Base-by-base conservation (phyloP, 192 early-diverging fungal genomes). In the Coemansia asiatica region DNA sequence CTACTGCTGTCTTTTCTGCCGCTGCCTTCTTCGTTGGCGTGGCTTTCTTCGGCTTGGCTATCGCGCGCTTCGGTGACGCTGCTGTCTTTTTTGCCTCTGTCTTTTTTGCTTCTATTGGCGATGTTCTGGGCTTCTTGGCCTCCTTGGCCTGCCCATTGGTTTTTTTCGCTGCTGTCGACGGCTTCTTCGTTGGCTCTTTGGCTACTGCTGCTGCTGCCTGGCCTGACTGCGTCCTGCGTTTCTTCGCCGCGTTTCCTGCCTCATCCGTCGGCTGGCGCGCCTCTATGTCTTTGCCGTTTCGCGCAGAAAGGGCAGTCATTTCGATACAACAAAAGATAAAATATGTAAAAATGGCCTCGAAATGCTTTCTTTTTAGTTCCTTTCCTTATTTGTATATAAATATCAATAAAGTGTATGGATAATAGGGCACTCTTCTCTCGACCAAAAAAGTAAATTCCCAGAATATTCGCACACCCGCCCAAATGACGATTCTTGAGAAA, bases 191-290 rank as follows among this genome's bases (percentile, higher is more conserved):
- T 0, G 62, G 64, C 56, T 36, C 29, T 21, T 50, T 60, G 25
- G 26, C 36, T 46, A 44, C 50, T 0, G 60, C 60, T 2, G 23
- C 50, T 0, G 60, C 60, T 2, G 23, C 31, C n/a, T 53, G 29
- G 26, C 49, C 47, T 36, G 56, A 50, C 56, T 71, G 65, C 10
- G 63, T 72, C 67, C 69, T 70, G 76, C 68, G 71, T 50, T 57
- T 66, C 71, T 79, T 79, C 19, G 36, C 57, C 46, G 63, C 67
- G 40, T 64, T 71, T 48, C 62, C 49, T n/a, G 62, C 63, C 35
- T 66, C 72, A 13, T 67, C 71, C 7, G 54, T 44, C n/a, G 59
- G 49, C 35, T 56, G 64, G 31, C 51, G 76, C 21, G 76, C 58
- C 69, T 71, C 76, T 79, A 79, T 25, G 16, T 31, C 44, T 22